Percentiles rank a stretch among this genome's conserved stretches.
These are phyloP conservation scores for Tylopilus intermedius DNA, from an alignment of 768 basidiomycete species.

Conservation along the genomic window DNA sequence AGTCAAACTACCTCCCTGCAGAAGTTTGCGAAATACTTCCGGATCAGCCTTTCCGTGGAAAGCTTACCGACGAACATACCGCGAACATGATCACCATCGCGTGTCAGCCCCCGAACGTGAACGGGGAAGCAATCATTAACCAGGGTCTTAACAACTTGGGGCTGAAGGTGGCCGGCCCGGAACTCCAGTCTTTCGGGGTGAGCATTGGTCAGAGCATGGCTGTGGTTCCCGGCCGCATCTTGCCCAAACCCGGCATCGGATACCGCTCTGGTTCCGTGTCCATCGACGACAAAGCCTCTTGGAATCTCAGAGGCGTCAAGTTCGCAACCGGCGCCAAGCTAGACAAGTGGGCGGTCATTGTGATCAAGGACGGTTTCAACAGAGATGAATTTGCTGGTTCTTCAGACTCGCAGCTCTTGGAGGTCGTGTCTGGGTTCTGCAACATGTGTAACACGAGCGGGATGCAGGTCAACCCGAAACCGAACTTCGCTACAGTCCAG, in stretches of 20 bases:
- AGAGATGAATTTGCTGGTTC: conserved; percentile 57
- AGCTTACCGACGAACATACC: conserved; percentile 50
- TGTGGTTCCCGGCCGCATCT: conserved; percentile 51
- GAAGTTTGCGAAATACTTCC: conserved; percentile 47
- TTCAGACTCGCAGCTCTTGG: conserved; percentile 49
- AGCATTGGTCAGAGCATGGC: conserved; percentile 46
- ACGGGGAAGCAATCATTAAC: conserved; percentile 40
- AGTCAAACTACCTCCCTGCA: conserved; percentile 40
- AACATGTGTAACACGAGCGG: conserved; percentile 62
- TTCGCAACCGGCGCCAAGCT: conserved; percentile 57
- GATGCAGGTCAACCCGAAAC: conserved; percentile 42
- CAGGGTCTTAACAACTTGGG: conserved; percentile 43
- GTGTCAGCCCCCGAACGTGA: conserved; percentile 46
- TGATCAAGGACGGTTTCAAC: conserved; percentile 54
- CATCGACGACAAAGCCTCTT: conserved; percentile 45
- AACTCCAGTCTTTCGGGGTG: conserved; percentile 42
- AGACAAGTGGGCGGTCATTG: conserved; percentile 61
- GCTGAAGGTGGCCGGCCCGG: conserved; percentile 30
- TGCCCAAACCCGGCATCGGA: conserved; percentile 39
- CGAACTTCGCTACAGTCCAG: conserved; percentile 32
- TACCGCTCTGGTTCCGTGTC: conserved; percentile 31
- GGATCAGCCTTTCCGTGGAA: conserved; percentile 43
- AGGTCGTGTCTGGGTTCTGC: conserved; percentile 48
- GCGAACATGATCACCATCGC: conserved; percentile 47
- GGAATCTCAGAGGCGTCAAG: conserved; percentile 52